Evolutionary conservation across 768 basidiomycete species (phyloP).

Genomic region (Hemileccinum rubropunctum): DNA sequence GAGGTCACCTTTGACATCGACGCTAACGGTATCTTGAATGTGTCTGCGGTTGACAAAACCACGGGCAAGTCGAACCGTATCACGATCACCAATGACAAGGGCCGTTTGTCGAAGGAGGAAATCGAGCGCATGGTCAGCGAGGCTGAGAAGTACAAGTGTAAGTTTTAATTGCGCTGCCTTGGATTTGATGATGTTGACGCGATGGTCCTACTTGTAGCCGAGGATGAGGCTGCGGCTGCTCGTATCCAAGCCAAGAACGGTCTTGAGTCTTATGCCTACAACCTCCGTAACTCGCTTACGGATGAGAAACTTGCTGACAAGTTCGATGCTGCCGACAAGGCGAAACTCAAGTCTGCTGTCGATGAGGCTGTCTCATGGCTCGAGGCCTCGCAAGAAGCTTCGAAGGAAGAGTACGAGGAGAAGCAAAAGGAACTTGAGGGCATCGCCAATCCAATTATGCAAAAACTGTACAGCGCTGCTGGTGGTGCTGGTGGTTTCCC

Average conservation of each 20-base stretch:
- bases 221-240: slow-evolving; percentile 83
- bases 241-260: slow-evolving; percentile 88
- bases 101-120: slow-evolving; percentile 94
- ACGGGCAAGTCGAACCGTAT: slow-evolving; percentile 95
- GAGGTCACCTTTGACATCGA: slow-evolving; percentile 99
- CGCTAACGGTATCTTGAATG: slow-evolving; percentile 94
- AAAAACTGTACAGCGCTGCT: slow-evolving; percentile 61
- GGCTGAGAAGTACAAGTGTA: slow-evolving; percentile 89
- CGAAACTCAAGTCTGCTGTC: slow-evolving; percentile 76
- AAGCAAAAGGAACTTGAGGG: slow-evolving; percentile 92
- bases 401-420: slow-evolving; percentile 91
- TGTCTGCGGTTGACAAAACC: slow-evolving; percentile 93
- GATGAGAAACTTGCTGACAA: slow-evolving; percentile 88
- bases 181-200: slow-evolving; percentile 10
- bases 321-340: slow-evolving; percentile 83
- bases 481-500: slow-evolving; percentile 56
- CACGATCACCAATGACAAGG: slow-evolving; percentile 96
- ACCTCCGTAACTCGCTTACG: slow-evolving; percentile 83
- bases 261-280: slow-evolving; percentile 93
- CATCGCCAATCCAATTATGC: slow-evolving; percentile 75
- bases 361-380: slow-evolving; percentile 86
- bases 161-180: slow-evolving; percentile 15
- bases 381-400: slow-evolving; percentile 82
- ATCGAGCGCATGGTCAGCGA: slow-evolving; percentile 97
- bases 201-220: slow-evolving; percentile 41